A percentile compares a stretch with the other conserved stretches of the same genome.
phyloP scores from a whole-genome alignment of 768 basidiomycete genomes.

The Auriscalpium vulgare region DNA sequence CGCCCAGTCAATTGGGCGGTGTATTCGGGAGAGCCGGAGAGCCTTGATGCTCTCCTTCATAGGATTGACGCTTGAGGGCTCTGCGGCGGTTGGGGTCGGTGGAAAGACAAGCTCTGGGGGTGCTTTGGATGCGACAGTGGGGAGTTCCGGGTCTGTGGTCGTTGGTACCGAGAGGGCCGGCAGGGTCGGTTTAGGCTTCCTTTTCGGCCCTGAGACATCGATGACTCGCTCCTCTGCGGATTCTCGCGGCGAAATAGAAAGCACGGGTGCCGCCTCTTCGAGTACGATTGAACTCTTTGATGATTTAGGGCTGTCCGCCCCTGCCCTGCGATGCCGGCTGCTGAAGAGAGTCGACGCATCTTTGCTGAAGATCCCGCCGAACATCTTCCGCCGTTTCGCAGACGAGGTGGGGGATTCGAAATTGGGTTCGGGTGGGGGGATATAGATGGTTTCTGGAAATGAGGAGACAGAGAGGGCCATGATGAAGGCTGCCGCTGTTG shows the following conservation, averaged over 20 bases:
- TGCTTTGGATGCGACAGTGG: background rate
- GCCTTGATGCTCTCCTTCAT: background rate
- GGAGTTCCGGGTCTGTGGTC: background rate
- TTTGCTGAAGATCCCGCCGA: slow-evolving; percentile 2
- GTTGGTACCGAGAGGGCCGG: background rate
- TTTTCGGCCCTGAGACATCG: background rate
- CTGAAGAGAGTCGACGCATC: background rate
- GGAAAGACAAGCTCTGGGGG: background rate
- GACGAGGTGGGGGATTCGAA: background rate
- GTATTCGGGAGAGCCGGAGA: background rate
- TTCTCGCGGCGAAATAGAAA: background rate
- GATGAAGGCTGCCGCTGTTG: background rate
- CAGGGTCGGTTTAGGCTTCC: background rate
- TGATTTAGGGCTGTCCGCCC: background rate
- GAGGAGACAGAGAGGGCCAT: slow-evolving; percentile 16
- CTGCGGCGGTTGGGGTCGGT: background rate
- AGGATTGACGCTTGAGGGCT: background rate
- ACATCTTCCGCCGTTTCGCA: background rate
- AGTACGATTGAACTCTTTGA: background rate
- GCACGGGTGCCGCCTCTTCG: background rate
- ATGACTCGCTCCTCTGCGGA: background rate
- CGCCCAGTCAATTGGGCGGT: background rate
- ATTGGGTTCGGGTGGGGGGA: background rate
- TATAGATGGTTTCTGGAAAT: slow-evolving; percentile 8
- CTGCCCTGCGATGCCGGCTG: background rate